Percentiles rank a stretch among this genome's conserved stretches.
Conservation (phyloP, 164 flowering plant genomes). For the Chimonanthus praecox region DNA sequence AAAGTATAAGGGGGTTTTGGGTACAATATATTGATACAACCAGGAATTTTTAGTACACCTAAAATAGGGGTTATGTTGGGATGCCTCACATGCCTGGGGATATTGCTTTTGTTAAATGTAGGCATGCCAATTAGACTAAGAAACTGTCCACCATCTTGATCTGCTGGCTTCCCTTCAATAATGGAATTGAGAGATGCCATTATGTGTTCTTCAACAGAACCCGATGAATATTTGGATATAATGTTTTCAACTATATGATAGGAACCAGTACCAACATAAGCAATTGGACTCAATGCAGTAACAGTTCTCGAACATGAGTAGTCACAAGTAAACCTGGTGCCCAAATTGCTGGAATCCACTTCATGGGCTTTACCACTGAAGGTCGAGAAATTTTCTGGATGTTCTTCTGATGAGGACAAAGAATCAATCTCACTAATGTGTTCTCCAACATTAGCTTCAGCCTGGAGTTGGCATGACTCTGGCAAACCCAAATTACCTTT, state of each 20-base stretch:
- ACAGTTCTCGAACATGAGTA: constrained; percentile 48
- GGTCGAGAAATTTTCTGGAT: constrained; percentile 15
- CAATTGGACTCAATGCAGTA: constrained; percentile 62
- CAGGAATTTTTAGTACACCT: constrained; percentile 54
- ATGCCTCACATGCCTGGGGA: constrained; percentile 80
- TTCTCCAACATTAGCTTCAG: constrained; percentile 13
- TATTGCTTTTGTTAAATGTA: constrained; percentile 37
- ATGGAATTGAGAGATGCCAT: constrained; percentile 48
- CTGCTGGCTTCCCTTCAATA: constrained; percentile 61
- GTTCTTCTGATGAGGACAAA: constrained; percentile 9
- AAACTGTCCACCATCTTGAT: constrained; percentile 49
- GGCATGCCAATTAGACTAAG: constrained; percentile 73
- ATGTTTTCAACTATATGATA: constrained; percentile 39
- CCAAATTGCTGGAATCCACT: constrained; percentile 20
- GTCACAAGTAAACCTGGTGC: constrained; percentile 26
- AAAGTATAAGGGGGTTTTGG: constrained; percentile 69
- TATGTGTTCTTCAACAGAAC: constrained; percentile 62
- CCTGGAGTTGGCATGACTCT: constrained; percentile 10
- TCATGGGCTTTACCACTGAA: constrained; percentile 8
- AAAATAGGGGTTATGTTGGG: constrained; percentile 77
- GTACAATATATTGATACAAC: constrained; percentile 35
- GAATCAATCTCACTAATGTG: constrained; percentile 8
- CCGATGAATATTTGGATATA: constrained; percentile 46
- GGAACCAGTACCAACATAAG: constrained; percentile 48
- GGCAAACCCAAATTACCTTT: constrained; percentile 3